phyloP scores from a whole-genome alignment of 75 land plant species.

The Selaginella moellendorffii region DNA sequence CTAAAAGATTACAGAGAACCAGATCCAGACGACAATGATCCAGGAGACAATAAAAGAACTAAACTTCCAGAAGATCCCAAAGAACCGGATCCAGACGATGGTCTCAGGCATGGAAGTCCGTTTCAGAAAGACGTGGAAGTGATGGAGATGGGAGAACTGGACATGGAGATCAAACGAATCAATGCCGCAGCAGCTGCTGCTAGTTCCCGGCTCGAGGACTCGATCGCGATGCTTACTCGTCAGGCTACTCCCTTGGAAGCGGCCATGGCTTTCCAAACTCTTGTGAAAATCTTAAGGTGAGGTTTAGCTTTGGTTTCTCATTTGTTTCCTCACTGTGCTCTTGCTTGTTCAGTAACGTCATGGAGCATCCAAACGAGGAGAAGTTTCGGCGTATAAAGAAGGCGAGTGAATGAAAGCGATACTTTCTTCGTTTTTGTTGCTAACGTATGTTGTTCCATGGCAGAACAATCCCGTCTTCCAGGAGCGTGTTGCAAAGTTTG shows the following conservation, averaged over 20 bases:
- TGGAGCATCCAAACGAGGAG: not conserved
- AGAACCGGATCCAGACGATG: conserved; percentile 38
- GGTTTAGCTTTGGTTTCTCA: no score
- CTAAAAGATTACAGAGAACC: no score
- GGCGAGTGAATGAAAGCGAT: not conserved
- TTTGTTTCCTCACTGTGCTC: no score
- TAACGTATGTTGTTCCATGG: no score
- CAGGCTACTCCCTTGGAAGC: not conserved
- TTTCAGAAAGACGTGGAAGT: not conserved
- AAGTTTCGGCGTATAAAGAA: not conserved
- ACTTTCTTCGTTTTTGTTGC: no score
- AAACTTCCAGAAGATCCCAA: not conserved
- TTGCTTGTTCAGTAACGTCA: not conserved
- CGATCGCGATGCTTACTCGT: not conserved
- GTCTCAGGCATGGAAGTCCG: conserved; percentile 5
- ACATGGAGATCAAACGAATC: not conserved
- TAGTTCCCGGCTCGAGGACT: not conserved
- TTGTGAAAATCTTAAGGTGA: not conserved
- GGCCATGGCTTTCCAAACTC: not conserved
- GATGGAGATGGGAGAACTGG: not conserved
- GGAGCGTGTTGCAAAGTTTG: not conserved
- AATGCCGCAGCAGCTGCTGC: not conserved
- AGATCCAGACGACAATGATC: no score
- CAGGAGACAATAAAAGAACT: conserved; percentile 1
- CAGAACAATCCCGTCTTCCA: not conserved